Evolutionary conservation across 352 stramenopile species (phyloP).

Genomic region (Phytophthora rubi): DNA sequence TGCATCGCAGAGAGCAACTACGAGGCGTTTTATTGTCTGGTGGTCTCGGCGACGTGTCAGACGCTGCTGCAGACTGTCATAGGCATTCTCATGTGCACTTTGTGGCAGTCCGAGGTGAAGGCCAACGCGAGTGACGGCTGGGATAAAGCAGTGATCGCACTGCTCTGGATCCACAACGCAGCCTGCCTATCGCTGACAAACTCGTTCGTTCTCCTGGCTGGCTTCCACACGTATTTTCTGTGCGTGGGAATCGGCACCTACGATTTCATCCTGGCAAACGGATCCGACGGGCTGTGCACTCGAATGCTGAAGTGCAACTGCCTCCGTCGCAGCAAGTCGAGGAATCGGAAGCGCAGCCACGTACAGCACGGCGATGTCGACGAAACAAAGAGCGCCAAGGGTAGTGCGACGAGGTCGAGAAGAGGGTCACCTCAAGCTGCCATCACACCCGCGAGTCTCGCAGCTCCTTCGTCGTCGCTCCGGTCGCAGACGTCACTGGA

Average conservation of each 20-base stretch:
- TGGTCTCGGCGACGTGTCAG: conserved; percentile 64
- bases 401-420: conserved; percentile 18
- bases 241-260: conserved; percentile 77
- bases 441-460: conserved; percentile 26
- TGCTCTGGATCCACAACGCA: conserved; percentile 83
- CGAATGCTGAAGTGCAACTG: conserved; percentile 82
- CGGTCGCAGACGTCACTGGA: conserved; percentile 23
- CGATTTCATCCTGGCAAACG: conserved; percentile 86
- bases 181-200: conserved; percentile 61
- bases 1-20: conserved; percentile 88
- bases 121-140: conserved; percentile 45
- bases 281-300: conserved; percentile 72
- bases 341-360: conserved; percentile 37
- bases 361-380: conserved; percentile 37
- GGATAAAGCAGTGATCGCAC: conserved; percentile 48
- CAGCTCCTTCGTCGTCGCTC: conserved; percentile 22
- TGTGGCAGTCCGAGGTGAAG: conserved; percentile 69
- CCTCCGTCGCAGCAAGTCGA: conserved; percentile 44
- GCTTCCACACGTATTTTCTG: conserved; percentile 84
- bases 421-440: conserved; percentile 18
- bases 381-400: conserved; percentile 23
- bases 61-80: conserved; percentile 70
- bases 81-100: conserved; percentile 77
- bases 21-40: conserved; percentile 83
- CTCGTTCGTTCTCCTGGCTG: conserved; percentile 74